Evolutionary conservation across 305 asterid genomes (phyloP).

Genomic region (Fraxinus velutina): DNA sequence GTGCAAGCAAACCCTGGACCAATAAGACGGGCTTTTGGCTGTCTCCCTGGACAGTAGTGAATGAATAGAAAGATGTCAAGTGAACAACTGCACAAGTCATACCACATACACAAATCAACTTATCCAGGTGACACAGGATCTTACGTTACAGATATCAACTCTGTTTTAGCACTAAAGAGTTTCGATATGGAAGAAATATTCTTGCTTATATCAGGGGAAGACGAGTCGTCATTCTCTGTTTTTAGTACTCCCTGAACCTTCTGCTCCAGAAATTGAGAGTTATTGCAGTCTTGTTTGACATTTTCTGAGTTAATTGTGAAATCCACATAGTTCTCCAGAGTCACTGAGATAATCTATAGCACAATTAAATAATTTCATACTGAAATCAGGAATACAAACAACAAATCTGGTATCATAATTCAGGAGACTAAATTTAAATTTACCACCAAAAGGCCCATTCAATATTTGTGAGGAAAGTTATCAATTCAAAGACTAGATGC

Average conservation of each 20-base stretch:
- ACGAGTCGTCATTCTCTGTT: constrained; percentile 29
- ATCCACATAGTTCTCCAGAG: constrained; percentile 48
- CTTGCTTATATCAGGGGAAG: constrained; percentile 35
- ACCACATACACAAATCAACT: neutral
- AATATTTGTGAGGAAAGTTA: neutral
- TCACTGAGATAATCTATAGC: constrained; percentile 43
- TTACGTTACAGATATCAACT: constrained; percentile 36
- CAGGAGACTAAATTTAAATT: neutral
- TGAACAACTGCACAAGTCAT: neutral
- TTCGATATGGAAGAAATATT: constrained; percentile 33
- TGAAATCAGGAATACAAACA: neutral
- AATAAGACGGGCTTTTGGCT: constrained; percentile 39
- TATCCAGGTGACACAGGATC: neutral
- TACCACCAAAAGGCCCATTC: neutral
- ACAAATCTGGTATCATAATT: neutral
- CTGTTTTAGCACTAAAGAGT: constrained; percentile 24
- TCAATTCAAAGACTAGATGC: neutral
- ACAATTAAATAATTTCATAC: constrained; percentile 15
- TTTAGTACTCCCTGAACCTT: constrained; percentile 34
- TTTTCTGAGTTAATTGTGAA: constrained; percentile 25
- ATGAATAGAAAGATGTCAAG: constrained; percentile 18
- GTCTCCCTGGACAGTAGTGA: constrained; percentile 34
- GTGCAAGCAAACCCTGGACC: constrained; percentile 46
- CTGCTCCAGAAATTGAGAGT: constrained; percentile 22
- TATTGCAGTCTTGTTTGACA: constrained; percentile 22